phyloP scores from a whole-genome alignment of 2,329 filamentous ascomycete genomes.

The Fusarium anthophilum region DNA sequence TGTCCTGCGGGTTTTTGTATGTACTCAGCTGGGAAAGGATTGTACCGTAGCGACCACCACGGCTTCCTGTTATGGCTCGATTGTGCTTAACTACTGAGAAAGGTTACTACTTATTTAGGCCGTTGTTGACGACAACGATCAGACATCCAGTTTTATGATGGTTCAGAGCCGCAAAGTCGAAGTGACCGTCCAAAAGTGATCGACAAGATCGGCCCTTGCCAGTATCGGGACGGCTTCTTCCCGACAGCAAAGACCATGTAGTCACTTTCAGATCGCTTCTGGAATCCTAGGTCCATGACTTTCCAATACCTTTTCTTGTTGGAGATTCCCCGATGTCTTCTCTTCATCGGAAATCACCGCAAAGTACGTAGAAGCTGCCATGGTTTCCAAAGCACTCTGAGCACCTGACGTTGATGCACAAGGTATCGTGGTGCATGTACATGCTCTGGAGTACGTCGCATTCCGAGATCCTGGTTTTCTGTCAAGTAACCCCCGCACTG shows the following conservation, averaged over 20 bases:
- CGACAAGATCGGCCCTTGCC: slow-evolving; percentile 43
- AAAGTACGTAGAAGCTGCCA: not conserved
- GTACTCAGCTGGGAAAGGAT: slow-evolving; percentile 21
- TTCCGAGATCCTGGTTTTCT: slow-evolving; percentile 12
- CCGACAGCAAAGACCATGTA: slow-evolving; percentile 29
- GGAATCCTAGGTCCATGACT: slow-evolving; percentile 1
- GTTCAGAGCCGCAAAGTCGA: slow-evolving; percentile 36
- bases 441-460: not conserved
- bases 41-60: not conserved
- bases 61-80: slow-evolving; percentile 18
- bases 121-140: not conserved
- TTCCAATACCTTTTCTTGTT: not conserved
- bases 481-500: slow-evolving; percentile 19
- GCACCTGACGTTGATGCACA: not conserved
- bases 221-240: slow-evolving; percentile 32
- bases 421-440: not conserved
- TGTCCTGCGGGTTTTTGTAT: slow-evolving; percentile 16
- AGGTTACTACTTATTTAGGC: slow-evolving; percentile 10
- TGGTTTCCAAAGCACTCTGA: not conserved
- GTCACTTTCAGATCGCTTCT: slow-evolving; percentile 24
- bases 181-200: slow-evolving; percentile 29
- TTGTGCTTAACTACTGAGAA: not conserved
- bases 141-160: slow-evolving; percentile 10
- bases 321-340: not conserved
- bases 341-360: not conserved